A percentile compares a stretch with the other conserved stretches of the same genome.
Evolutionary conservation across 73 alveolate species (phyloP).

Genomic region (Paramecium pentaurelia): DNA sequence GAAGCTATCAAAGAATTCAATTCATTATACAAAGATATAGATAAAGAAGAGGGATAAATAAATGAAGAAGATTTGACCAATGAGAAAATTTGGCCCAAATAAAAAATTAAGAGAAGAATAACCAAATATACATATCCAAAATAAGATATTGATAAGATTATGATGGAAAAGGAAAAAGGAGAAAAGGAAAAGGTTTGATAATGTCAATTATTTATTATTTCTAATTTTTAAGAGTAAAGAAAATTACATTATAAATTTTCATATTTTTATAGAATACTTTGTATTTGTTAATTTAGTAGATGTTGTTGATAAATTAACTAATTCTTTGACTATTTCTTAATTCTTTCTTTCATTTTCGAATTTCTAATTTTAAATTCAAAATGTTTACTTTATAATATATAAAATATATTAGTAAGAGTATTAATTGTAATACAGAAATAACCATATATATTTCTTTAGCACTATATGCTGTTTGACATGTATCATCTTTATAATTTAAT

Average conservation of each 20-base stretch:
- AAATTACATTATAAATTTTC: not conserved
- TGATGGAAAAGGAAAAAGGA: not conserved
- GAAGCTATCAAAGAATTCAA: not conserved
- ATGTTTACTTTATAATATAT: not conserved
- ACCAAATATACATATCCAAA: not conserved
- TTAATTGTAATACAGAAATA: not conserved
- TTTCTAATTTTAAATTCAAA: not conserved
- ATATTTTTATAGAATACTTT: not conserved
- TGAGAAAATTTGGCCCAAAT: not conserved
- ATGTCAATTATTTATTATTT: not conserved
- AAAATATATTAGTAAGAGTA: not conserved
- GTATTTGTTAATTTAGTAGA: not conserved
- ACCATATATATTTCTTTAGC: not conserved
- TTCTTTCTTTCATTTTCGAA: not conserved
- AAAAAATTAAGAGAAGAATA: not conserved
- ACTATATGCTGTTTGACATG: not conserved
- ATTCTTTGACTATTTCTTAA: not conserved
- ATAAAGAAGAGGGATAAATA: not conserved
- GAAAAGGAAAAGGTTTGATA: not conserved
- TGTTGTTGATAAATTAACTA: not conserved
- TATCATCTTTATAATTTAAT: not conserved
- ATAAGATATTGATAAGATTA: not conserved
- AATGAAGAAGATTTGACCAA: not conserved
- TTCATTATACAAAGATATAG: not conserved
- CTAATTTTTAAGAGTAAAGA: not conserved